These are phyloP conservation scores for Fragaria ananassa DNA, from an alignment of 306 rosid genomes.

Conservation along the genomic window DNA sequence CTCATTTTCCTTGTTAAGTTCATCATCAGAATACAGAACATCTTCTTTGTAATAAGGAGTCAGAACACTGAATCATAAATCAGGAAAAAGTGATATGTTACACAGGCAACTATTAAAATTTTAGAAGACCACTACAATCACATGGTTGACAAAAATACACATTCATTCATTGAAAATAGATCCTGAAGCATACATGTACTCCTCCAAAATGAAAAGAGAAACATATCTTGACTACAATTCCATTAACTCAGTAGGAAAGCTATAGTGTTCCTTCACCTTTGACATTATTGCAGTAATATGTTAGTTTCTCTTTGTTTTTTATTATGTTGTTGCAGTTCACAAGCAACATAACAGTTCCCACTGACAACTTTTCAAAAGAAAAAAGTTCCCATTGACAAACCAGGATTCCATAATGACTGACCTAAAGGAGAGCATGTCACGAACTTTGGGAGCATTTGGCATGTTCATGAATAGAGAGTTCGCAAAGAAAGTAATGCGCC, in stretches of 20 bases:
- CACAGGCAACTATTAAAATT: constrained; percentile 6
- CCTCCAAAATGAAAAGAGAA: neutral
- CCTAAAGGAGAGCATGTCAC: constrained; percentile 92
- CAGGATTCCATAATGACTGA: constrained; percentile 30
- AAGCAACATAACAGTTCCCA: neutral
- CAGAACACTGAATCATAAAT: constrained; percentile 64
- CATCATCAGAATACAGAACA: constrained; percentile 71
- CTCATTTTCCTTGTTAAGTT: constrained; percentile 70
- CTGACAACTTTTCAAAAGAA: too few species aligned
- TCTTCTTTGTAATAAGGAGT: constrained; percentile 92
- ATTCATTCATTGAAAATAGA: neutral
- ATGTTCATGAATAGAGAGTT: constrained; percentile 94
- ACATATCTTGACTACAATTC: constrained; percentile 1
- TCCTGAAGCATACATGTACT: neutral
- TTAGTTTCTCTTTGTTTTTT: neutral
- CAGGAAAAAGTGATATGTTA: constrained; percentile 27
- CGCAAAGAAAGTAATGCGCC: constrained; percentile 97
- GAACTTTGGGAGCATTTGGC: constrained; percentile 91
- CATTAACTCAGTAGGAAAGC: neutral
- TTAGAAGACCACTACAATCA: neutral
- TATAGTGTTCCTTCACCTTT: constrained; percentile 11
- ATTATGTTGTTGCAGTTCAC: neutral
- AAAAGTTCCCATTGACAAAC: too few species aligned
- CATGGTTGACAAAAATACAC: neutral
- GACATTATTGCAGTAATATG: neutral